These are phyloP conservation scores for Nidularia pulvinata DNA, from an alignment of 768 basidiomycete genomes.

Conservation along the genomic window DNA sequence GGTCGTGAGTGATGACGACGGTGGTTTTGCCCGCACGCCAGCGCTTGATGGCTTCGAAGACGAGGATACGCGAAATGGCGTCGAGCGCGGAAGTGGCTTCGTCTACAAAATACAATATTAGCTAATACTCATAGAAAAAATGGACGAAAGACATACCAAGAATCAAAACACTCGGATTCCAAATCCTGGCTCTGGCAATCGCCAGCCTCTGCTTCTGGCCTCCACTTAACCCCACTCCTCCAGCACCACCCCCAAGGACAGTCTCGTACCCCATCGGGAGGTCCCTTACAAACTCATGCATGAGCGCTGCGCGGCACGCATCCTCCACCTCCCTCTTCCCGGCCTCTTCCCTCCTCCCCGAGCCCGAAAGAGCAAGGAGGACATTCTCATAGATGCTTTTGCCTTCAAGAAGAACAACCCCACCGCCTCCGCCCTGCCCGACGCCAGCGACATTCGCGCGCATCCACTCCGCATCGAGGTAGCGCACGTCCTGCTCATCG, in stretches of 20 bases:
- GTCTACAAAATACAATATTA: conserved; percentile 44
- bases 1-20: conserved; percentile 95
- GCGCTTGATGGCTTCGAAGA: conserved; percentile 67
- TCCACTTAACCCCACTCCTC: conserved; percentile 79
- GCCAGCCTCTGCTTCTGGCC: conserved; percentile 93
- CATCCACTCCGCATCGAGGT: conserved; percentile 74
- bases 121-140: conserved; percentile 7
- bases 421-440: conserved; percentile 71
- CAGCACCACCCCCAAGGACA: conserved; percentile 54
- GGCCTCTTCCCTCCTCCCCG: conserved; percentile 50
- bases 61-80: conserved; percentile 81
- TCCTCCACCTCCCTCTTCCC: conserved; percentile 69
- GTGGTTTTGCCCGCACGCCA: conserved; percentile 85
- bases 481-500: conserved; percentile 81
- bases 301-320: conserved; percentile 81
- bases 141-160: conserved; percentile 62
- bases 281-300: conserved; percentile 85
- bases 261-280: conserved; percentile 93
- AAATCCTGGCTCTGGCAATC: conserved; percentile 81
- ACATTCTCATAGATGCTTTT: conserved; percentile 85
- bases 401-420: conserved; percentile 62
- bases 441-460: conserved; percentile 73
- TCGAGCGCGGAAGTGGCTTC: conserved; percentile 88
- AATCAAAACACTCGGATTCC: conserved; percentile 88
- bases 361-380: conserved; percentile 51